A percentile compares a stretch with the other conserved stretches of the same genome.
Evolutionary conservation across 441 rosid genomes (phyloP).

Genomic region (Gossypium gossypioides): DNA sequence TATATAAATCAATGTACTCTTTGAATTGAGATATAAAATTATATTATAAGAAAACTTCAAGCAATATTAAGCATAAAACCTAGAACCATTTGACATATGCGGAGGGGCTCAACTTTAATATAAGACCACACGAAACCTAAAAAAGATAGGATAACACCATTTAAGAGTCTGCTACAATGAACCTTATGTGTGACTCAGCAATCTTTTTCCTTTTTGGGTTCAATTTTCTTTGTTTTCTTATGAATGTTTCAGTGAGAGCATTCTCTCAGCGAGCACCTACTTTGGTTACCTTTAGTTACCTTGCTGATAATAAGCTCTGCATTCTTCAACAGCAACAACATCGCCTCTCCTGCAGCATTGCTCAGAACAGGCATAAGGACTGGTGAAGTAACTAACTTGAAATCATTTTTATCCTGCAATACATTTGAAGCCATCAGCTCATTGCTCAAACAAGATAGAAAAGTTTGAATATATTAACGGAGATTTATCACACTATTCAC

Average conservation of each 20-base stretch:
- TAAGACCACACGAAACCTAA: too few relatives aligned
- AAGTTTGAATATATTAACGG: neutral
- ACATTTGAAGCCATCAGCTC: conserved; percentile 14
- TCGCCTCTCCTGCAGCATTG: conserved; percentile 84
- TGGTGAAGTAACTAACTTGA: conserved; percentile 75
- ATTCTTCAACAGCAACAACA: conserved; percentile 71
- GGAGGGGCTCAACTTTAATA: too few relatives aligned
- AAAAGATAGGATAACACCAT: too few relatives aligned
- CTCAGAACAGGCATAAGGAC: conserved; percentile 85
- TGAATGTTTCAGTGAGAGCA: neutral
- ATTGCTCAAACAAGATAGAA: neutral
- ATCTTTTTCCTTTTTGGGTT: neutral
- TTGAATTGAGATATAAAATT: neutral
- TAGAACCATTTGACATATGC: too few relatives aligned
- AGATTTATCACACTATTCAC: conserved; percentile 1
- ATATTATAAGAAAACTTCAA: too few relatives aligned
- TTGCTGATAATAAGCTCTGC: conserved; percentile 79
- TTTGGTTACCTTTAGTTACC: conserved; percentile 32
- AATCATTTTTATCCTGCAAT: conserved; percentile 76
- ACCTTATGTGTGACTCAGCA: neutral
- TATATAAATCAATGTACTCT: neutral
- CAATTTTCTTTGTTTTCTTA: neutral
- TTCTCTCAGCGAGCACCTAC: neutral
- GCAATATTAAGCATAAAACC: neutral
- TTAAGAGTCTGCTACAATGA: neutral